Base-by-base conservation (phyloP, 176 grass and related monocot genomes). In the Carex littledalei region DNA sequence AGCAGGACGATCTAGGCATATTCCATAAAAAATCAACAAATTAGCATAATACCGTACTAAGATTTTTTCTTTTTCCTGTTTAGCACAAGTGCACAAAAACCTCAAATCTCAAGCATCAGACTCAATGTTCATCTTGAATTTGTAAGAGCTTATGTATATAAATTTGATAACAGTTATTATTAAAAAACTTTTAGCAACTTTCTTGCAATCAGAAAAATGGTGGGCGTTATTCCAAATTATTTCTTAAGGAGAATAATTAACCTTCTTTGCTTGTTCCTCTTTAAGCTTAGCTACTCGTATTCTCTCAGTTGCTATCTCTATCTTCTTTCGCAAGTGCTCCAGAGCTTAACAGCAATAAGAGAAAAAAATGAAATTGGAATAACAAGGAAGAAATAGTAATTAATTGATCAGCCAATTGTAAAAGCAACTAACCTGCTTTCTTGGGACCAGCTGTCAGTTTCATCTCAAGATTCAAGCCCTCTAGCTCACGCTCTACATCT, bases 381-480 rank as follows among this genome's bases (percentile, higher is more conserved):
- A 13, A 84, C 45, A 84, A 47, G 17, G 41, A 21, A 34, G n/a
- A 20, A 83, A 70, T 29, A 87, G 39, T 89, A 86, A 53, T 41
- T 66, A 71, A 86, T 71, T 10, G 29, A 86, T 70, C 14, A n/a
- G 14, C 6, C 26, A 26, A 56, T 55, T 86, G 55, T 37, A 18
- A 88, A 86, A 83, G 31, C 71, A 41, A 86, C 9, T 9, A 71
- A 98, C 95, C 95, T 85, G 92, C 92, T 98, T 98, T 98, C 84
- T 94, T 98, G 55, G 95, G 95, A 18, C 95, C 95, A 85, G 95
- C 86, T 85, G 95, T 98, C 18, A 94, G 80, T 87, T 98, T 98
- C 85, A 98, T 83, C 87, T 98, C 95, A 52, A 98, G 85, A 76
- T 76, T 93, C 70, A 98, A 88, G 86, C 57, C 86, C 63, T 98